phyloP scores from a whole-genome alignment of 805 yeast genomes.

The Priceomyces fermenticarens region DNA sequence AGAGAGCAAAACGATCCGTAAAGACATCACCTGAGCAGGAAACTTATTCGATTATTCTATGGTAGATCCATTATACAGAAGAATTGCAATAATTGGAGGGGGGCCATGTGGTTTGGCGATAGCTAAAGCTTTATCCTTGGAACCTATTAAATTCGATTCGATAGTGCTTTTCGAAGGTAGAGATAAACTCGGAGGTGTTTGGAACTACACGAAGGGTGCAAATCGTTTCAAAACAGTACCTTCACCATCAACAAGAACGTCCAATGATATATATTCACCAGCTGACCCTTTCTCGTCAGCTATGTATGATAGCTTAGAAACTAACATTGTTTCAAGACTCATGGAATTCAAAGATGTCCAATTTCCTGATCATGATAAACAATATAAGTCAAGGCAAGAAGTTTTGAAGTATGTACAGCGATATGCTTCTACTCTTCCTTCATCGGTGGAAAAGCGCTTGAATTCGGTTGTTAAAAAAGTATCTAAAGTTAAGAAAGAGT shows the following conservation, averaged over 20 bases:
- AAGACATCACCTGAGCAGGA: no score
- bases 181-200: constrained; percentile 68
- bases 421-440: constrained; percentile 41
- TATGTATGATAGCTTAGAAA: constrained; percentile 63
- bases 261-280: constrained; percentile 11
- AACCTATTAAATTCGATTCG: constrained; percentile 35
- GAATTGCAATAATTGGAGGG: constrained; percentile 67
- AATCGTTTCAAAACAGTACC: constrained; percentile 19
- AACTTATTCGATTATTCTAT: no score
- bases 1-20: no score
- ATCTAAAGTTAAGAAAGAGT: constrained; percentile 8
- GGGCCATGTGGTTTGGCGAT: constrained; percentile 74
- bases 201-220: constrained; percentile 52
- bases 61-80: background rate
- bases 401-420: constrained; percentile 58
- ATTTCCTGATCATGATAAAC: constrained; percentile 29
- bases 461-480: constrained; percentile 13
- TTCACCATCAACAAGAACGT: constrained; percentile 16
- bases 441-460: constrained; percentile 8
- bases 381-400: constrained; percentile 59
- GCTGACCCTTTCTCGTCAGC: constrained; percentile 33
- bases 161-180: constrained; percentile 63
- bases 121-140: constrained; percentile 60
- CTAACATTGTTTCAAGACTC: constrained; percentile 61
- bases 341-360: constrained; percentile 52